Evolutionary conservation across 2,329 filamentous ascomycete genomes (phyloP).

Genomic region (Trichoderma asperellum): DNA sequence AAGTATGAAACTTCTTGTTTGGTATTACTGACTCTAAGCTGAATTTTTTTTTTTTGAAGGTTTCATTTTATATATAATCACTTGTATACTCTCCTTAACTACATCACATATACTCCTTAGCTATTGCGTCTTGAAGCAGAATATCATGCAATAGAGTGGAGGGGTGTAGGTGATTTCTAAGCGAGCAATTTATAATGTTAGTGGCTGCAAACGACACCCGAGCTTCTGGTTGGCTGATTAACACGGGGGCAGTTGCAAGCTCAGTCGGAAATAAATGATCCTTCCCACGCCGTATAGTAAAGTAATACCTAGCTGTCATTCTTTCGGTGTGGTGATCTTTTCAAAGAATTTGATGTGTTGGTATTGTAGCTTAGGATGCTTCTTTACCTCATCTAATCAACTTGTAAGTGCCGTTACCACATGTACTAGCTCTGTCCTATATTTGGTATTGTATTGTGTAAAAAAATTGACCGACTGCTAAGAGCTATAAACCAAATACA

Average conservation of each 20-base stretch:
- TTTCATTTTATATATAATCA: neutral
- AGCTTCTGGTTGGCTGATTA: neutral
- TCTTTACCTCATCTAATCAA: neutral
- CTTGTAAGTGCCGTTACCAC: too few species aligned
- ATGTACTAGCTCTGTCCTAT: neutral
- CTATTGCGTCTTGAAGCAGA: conserved; percentile 1
- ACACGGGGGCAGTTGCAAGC: neutral
- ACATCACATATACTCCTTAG: neutral
- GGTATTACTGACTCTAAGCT: neutral
- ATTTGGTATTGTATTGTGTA: neutral
- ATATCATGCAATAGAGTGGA: conserved; percentile 18
- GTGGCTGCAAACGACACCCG: neutral
- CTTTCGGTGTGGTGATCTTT: neutral
- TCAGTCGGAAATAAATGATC: neutral
- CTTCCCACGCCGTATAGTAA: neutral
- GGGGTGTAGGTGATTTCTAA: conserved; percentile 19
- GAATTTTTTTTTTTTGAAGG: neutral
- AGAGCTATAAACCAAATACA: neutral
- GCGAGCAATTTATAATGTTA: conserved; percentile 11
- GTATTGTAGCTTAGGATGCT: neutral
- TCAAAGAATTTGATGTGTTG: neutral
- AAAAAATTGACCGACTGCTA: neutral
- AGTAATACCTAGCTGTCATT: neutral
- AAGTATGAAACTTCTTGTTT: neutral
- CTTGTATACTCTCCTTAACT: neutral